Base-by-base conservation (phyloP, 164 flowering plant species). In the Vitis rotundifolia region DNA sequence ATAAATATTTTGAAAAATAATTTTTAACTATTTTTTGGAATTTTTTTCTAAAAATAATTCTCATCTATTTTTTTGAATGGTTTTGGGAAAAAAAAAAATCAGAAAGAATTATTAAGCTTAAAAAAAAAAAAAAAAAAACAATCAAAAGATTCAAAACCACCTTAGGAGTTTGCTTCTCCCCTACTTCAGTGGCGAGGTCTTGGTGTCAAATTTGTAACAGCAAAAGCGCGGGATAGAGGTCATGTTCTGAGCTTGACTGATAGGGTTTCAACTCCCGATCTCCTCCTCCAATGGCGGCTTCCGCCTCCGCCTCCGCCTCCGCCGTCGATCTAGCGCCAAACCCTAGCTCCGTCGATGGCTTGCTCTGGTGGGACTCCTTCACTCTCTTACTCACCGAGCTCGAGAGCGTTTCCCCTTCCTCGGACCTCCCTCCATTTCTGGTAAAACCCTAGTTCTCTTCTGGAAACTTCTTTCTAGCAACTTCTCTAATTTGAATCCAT, bases 331-430 rank as follows among this genome's bases (percentile, higher is more conserved):
- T 8, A 14, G 11, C 64, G n/a, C 16, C 64, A 44, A 68, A 26
- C 66, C 6, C 82, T 49, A 83, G 76, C 61, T 68, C 88, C 49
- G 89, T 88, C 54, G 97, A 93, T 68, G 78, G 87, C 52, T 88
- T 89, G 59, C 89, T 95, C 29, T 93, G 97, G 97, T 95, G 93
- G 92, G 92, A 91, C 67, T 80, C 99, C 0, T 95, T 93, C 87
- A 49, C 74, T 48, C 59, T 63, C 61, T 76, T 95, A 31, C 85
- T 93, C 73, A 67, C 80, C 62, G 92, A 93, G 22, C 97, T 95
- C 74, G 97, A 93, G 56, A 78, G 81, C 26, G 78, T 77, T 11
- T 72, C 90, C 61, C 74, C 75, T 66, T 78, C 92, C 59, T 61
- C 84, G 16, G 83, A 79, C 75, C 76, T 81, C 67, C 83, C 91